Base-by-base conservation (phyloP, 2,329 filamentous ascomycete genomes). In the Exophiala oligosperma region DNA sequence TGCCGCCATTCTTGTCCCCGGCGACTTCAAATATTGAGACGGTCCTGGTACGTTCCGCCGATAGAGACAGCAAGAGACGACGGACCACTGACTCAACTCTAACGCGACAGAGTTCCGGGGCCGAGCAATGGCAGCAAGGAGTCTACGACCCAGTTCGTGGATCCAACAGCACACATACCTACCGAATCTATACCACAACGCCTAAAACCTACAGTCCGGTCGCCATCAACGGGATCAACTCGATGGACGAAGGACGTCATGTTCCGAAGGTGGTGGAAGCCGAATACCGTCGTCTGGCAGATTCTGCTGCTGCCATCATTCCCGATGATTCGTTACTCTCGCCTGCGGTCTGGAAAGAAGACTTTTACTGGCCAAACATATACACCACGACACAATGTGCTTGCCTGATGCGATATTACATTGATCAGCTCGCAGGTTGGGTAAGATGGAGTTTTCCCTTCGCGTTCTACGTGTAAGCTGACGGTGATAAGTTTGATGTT, bases 341-440 rank as follows among this genome's bases (percentile, higher is more conserved):
- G 7, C 61, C 64, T 3, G 49, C 58, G 8, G 61, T 57, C 38
- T 67, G 65, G 65, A 66, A 66, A 53, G 56, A 60, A 50, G 53
- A 64, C 23, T 67, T 67, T 57, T 60, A 58, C 24, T 67, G 65
- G 65, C 65, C 65, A 9, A 67, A 67, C 48, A 54, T 62, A 37
- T 62, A 53, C 41, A 67, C 65, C 11, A 67, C 65, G 4, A 63
- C 60, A 37, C 64, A 66, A 55, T 67, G 65, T 57, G 60, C 61
- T 28, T 67, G 64, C 51, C 40, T 67, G 52, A 66, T 67, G 57
- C 63, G 59, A 51, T 67, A 67, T 40, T 67, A 66, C 32, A 66
- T 68, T 9, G 64, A 68, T 8, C 54, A 66, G 28, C 62, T 67
- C 11, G 61, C 62, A 32, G 59, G 62, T 12, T 67, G 64, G 65